A percentile compares a stretch with the other conserved stretches of the same genome.
Evolutionary conservation across 768 basidiomycete genomes (phyloP).

Genomic region (Leucosporidium creatinivorum): DNA sequence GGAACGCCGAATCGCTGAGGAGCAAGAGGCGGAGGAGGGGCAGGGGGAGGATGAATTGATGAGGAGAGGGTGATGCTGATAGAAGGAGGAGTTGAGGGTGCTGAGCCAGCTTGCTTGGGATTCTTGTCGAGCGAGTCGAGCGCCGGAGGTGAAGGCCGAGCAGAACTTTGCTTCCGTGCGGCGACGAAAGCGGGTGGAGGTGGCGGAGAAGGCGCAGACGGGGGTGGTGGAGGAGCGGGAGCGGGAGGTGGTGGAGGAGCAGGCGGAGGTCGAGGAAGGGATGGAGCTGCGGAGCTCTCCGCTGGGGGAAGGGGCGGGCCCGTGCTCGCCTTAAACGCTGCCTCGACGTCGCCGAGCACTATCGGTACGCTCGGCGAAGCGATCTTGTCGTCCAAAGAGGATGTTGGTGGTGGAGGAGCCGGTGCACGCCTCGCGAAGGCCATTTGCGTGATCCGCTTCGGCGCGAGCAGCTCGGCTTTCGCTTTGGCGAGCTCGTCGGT

Average conservation of each 20-base stretch:
- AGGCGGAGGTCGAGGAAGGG: conserved; percentile 41
- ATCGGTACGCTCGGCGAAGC: not conserved
- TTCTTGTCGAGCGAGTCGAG: too few species aligned
- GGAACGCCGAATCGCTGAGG: conserved; percentile 25
- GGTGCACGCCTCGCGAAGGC: conserved; percentile 46
- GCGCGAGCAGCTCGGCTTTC: conserved; percentile 45
- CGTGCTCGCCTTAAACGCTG: too few species aligned
- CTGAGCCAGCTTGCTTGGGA: too few species aligned
- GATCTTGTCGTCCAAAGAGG: not conserved
- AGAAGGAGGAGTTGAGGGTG: too few species aligned
- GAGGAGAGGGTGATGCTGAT: too few species aligned
- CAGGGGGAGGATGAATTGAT: not conserved
- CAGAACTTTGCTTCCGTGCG: not conserved
- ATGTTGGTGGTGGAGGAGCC: conserved; percentile 23
- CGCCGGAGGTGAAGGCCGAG: not conserved
- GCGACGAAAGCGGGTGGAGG: not conserved
- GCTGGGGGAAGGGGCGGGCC: too few species aligned
- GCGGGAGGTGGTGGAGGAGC: conserved; percentile 31
- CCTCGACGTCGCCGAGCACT: too few species aligned
- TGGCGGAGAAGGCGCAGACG: not conserved
- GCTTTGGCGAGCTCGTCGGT: conserved; percentile 34
- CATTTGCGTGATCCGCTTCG: conserved; percentile 46
- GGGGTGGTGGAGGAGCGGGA: not conserved
- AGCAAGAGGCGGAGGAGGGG: conserved; percentile 1
- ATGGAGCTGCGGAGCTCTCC: conserved; percentile 9